phyloP scores from a whole-genome alignment of 257 asterid genomes.

The Nicotiana sylvestris region DNA sequence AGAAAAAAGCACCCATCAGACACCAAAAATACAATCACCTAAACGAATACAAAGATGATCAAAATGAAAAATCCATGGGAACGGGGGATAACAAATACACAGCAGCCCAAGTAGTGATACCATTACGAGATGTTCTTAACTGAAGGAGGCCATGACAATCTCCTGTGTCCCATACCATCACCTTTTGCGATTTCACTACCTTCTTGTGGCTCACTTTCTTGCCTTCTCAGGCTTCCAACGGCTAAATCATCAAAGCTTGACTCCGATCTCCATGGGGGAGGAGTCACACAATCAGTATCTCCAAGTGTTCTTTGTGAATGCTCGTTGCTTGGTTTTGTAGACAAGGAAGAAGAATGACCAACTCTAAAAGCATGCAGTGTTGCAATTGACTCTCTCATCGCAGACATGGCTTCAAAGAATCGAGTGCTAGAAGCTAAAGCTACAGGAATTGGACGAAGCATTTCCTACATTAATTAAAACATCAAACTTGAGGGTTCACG shows the following conservation, averaged over 20 bases:
- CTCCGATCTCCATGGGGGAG: conserved; percentile 71
- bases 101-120: background rate
- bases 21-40: background rate
- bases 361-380: conserved; percentile 83
- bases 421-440: conserved; percentile 98
- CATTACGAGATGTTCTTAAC: conserved; percentile 27
- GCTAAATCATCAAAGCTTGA: conserved; percentile 62
- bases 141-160: conserved; percentile 74
- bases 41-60: background rate
- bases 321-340: conserved; percentile 15
- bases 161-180: conserved; percentile 43
- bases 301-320: conserved; percentile 31
- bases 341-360: conserved; percentile 47
- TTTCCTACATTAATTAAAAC: conserved; percentile 48
- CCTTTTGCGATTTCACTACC: conserved; percentile 20
- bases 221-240: conserved; percentile 32
- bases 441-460: conserved; percentile 97
- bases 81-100: background rate
- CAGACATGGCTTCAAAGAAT: conserved; percentile 94
- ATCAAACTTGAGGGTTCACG: background rate
- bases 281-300: conserved; percentile 69
- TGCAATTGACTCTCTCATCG: conserved; percentile 87
- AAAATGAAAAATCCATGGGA: background rate
- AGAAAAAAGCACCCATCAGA: background rate
- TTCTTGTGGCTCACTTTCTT: conserved; percentile 35